phyloP scores from a whole-genome alignment of 805 yeast species.

The Zygoascus bituminiphila region DNA sequence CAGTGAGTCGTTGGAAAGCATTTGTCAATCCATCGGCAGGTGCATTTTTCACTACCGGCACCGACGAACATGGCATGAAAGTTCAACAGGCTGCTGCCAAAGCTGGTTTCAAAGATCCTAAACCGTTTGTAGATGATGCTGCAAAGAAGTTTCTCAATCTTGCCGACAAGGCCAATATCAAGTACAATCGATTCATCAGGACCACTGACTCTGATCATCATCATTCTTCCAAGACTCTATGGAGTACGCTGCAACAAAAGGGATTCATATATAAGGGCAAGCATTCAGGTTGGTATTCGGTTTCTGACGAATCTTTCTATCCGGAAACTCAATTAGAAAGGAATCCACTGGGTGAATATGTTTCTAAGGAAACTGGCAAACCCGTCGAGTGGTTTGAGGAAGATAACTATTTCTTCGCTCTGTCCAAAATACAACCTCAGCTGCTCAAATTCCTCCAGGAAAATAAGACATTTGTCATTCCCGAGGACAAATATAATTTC shows the following conservation, averaged over 20 bases:
- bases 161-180: slow-evolving; percentile 49
- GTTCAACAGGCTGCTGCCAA: slow-evolving; percentile 75
- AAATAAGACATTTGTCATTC: slow-evolving; percentile 58
- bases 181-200: slow-evolving; percentile 71
- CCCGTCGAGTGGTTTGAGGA: slow-evolving; percentile 72
- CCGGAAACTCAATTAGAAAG: slow-evolving; percentile 60
- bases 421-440: slow-evolving; percentile 49
- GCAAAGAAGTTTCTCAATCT: slow-evolving; percentile 49
- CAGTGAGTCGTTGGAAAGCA: slow-evolving; percentile 61
- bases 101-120: background rate
- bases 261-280: slow-evolving; percentile 73
- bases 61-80: slow-evolving; percentile 95
- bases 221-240: slow-evolving; percentile 54
- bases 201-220: slow-evolving; percentile 83
- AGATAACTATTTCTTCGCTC: slow-evolving; percentile 75
- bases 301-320: slow-evolving; percentile 90
- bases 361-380: slow-evolving; percentile 59
- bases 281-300: slow-evolving; percentile 91
- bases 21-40: background rate
- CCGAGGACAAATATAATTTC: slow-evolving; percentile 45
- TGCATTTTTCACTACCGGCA: slow-evolving; percentile 69
- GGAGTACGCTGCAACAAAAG: slow-evolving; percentile 52
- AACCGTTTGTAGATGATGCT: slow-evolving; percentile 1
- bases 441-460: slow-evolving; percentile 41
- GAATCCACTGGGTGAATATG: slow-evolving; percentile 23